Base-by-base conservation (phyloP, 805 yeast species). In the Isabelozyma rhagii region DNA sequence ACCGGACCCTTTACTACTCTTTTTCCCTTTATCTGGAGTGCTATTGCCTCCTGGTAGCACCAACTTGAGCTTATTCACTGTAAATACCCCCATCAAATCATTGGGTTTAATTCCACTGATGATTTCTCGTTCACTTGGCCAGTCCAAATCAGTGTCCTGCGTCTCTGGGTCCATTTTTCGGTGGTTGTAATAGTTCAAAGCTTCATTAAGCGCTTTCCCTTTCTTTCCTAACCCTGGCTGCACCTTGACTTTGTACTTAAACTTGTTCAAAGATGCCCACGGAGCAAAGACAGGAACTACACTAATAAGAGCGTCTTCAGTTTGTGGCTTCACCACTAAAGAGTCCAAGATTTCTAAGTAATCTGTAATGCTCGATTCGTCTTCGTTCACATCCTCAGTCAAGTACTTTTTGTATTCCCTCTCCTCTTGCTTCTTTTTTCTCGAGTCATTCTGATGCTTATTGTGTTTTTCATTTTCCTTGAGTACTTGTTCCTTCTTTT, bases 251-350 rank as follows among this genome's bases (percentile, higher is more conserved):
- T 90, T 90, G 68, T 88, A 91, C 60, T 87, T 84, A 65, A 78
- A 81, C 62, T 87, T 87, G 51, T 73, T 77, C 54, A 94, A 65
- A 0, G 97, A 78, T 10, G 80, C 68, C 97, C 97, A 94, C 2
- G 99, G 99, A 0, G 94, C 97, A 75, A 91, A 93, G 15, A 89
- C 83, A 0, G 97, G 96, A 10, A 93, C 79, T 6, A 87, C 82
- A 50, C 83, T 88, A 9, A 74, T 59, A 9, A 88, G 70, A 3
- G 60, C 69, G 60, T 88, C 96, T 1, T 69, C 62, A 28, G 69
- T 59, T 9, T 67, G 63, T 1, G 84, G 83, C 34, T 78, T 74
- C 13, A 73, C 49, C 21, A 78, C 59, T 25, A 81, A 63, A 3
- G 74, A 60, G 55, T 79, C 84, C 6, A 75, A 63, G 31, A 78